Conservation (phyloP, 2,329 filamentous ascomycete species). For the Cytospora piceae region DNA sequence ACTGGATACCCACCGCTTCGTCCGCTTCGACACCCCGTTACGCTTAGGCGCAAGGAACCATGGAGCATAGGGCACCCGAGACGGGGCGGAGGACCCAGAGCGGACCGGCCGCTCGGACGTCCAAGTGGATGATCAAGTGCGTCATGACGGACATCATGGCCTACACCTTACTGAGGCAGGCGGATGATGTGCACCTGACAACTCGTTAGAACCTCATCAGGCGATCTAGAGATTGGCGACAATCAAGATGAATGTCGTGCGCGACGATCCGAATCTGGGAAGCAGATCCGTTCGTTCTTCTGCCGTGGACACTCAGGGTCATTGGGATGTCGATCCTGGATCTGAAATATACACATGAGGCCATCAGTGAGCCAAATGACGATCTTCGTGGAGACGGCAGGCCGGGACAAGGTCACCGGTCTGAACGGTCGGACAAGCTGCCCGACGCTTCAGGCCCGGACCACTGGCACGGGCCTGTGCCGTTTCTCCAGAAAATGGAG, state of each 20-base stretch:
- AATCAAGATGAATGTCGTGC: background rate
- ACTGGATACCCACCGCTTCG: background rate
- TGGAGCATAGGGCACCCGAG: background rate
- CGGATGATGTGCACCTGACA: slow-evolving; percentile 3
- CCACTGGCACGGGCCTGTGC: slow-evolving; percentile 4
- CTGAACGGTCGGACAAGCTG: background rate
- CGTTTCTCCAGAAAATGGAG: background rate
- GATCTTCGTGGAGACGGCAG: slow-evolving; percentile 17
- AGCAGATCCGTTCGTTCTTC: slow-evolving; percentile 10
- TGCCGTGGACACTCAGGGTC: slow-evolving; percentile 2
- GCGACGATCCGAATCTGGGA: background rate
- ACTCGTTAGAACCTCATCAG: background rate
- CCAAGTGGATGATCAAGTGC: background rate
- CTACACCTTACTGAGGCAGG: slow-evolving; percentile 14
- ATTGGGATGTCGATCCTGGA: slow-evolving; percentile 19
- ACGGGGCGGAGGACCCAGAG: background rate
- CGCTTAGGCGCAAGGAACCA: slow-evolving; percentile 5
- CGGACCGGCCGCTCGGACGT: background rate
- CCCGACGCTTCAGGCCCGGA: slow-evolving; percentile 4
- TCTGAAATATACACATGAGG: slow-evolving; percentile 1
- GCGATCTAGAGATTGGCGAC: background rate
- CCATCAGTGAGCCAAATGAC: slow-evolving; percentile 12
- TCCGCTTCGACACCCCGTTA: background rate
- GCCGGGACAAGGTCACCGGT: slow-evolving; percentile 2
- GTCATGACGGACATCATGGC: background rate